Evolutionary conservation across 2,329 filamentous ascomycete species (phyloP).

Genomic region (Chaetomium sp.): DNA sequence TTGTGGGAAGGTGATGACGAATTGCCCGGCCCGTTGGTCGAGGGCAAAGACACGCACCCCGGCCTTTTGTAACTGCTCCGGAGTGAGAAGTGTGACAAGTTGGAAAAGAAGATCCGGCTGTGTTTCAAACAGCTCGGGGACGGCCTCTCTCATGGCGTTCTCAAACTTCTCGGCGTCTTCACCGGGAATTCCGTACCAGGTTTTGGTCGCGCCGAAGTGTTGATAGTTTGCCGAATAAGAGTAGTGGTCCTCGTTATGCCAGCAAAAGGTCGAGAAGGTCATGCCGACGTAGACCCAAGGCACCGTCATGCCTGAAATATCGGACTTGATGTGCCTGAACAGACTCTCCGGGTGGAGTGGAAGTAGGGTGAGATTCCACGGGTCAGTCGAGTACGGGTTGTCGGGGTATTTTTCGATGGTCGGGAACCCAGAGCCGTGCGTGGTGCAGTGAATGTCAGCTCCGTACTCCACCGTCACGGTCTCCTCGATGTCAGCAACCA

Average conservation of each 20-base stretch:
- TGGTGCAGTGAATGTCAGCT: slow-evolving; percentile 96
- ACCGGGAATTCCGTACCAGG: slow-evolving; percentile 97
- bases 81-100: slow-evolving; percentile 91
- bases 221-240: slow-evolving; percentile 98
- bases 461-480: slow-evolving; percentile 98
- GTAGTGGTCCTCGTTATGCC: slow-evolving; percentile 99
- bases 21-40: slow-evolving; percentile 94
- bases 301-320: slow-evolving; percentile 98
- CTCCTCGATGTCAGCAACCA: slow-evolving; percentile 91
- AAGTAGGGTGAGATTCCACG: slow-evolving; percentile 94
- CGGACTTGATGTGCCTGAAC: slow-evolving; percentile 96
- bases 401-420: slow-evolving; percentile 89
- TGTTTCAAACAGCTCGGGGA: slow-evolving; percentile 94
- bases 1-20: slow-evolving; percentile 95
- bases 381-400: slow-evolving; percentile 83
- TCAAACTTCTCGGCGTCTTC: slow-evolving; percentile 95
- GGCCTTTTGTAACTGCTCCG: slow-evolving; percentile 88
- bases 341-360: slow-evolving; percentile 89
- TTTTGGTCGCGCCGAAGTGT: slow-evolving; percentile 97
- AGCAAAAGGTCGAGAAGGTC: slow-evolving; percentile 99
- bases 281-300: slow-evolving; percentile 99
- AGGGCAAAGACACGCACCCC: slow-evolving; percentile 91
- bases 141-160: slow-evolving; percentile 89
- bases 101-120: slow-evolving; percentile 97
- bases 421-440: slow-evolving; percentile 94